These are phyloP conservation scores for Pilaira anomala DNA, from an alignment of 192 early-diverging fungal species.

Conservation along the genomic window DNA sequence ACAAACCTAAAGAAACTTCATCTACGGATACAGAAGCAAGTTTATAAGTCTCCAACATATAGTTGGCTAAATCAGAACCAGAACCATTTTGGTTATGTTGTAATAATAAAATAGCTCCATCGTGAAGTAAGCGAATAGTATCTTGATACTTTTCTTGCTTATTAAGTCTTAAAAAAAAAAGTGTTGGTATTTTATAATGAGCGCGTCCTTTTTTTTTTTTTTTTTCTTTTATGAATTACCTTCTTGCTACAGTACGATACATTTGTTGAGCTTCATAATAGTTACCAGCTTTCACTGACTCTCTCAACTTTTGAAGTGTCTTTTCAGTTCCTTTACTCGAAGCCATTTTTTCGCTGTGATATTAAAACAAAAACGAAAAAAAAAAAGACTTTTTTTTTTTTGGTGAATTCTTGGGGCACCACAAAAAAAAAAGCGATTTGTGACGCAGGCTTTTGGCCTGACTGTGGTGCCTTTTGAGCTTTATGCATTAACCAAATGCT, in stretches of 20 bases:
- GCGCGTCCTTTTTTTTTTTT: neutral
- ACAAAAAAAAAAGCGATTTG: neutral
- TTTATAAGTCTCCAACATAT: constrained; percentile 81
- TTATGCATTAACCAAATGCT: too few relatives aligned
- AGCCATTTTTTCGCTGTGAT: neutral
- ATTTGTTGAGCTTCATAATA: constrained; percentile 98
- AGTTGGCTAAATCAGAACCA: constrained; percentile 77
- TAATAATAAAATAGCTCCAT: constrained; percentile 74
- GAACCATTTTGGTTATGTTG: constrained; percentile 78
- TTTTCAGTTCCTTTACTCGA: constrained; percentile 54
- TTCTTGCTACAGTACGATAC: constrained; percentile 88
- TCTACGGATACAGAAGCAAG: constrained; percentile 63
- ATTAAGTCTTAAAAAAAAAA: constrained; percentile 57
- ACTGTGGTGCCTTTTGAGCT: too few relatives aligned
- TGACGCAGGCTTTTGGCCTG: too few relatives aligned
- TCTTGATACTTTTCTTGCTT: constrained; percentile 79
- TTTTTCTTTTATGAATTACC: constrained; percentile 41
- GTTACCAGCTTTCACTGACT: constrained; percentile 68
- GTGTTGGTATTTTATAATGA: neutral
- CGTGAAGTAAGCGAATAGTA: constrained; percentile 75
- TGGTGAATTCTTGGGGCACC: too few relatives aligned
- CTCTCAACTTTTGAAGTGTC: constrained; percentile 64
- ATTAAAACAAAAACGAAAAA: constrained; percentile 2
- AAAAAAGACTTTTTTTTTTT: neutral
- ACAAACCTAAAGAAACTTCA: constrained; percentile 62